phyloP scores from a whole-genome alignment of 768 basidiomycete species.

The Lactarius sp. region DNA sequence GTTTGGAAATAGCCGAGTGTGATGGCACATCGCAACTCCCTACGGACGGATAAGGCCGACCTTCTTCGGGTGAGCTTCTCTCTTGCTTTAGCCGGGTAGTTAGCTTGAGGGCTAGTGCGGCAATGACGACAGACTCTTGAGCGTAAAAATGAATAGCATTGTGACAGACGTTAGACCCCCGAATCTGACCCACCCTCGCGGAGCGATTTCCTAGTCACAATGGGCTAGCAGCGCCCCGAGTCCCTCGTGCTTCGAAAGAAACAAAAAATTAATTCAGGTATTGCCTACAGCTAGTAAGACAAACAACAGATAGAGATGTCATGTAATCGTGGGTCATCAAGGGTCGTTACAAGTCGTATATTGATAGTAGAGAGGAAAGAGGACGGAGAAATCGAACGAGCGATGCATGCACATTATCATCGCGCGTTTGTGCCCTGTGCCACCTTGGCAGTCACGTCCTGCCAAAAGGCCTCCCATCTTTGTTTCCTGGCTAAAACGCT shows the following conservation, averaged over 20 bases:
- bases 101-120: neutral
- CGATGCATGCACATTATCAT: conserved; percentile 1
- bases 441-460: conserved; percentile 17
- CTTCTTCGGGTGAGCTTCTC: neutral
- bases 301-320: conserved; percentile 14
- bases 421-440: conserved; percentile 6
- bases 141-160: neutral
- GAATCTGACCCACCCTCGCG: neutral
- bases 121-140: neutral
- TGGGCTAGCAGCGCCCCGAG: no score
- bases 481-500: conserved; percentile 3
- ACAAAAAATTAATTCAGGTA: conserved; percentile 1
- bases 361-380: neutral
- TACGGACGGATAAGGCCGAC: neutral
- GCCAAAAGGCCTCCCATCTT: conserved; percentile 23
- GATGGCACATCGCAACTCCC: no score
- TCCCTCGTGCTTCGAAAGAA: neutral
- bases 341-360: conserved; percentile 17
- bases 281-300: conserved; percentile 16
- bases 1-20: neutral
- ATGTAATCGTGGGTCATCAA: conserved; percentile 14
- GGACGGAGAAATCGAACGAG: neutral
- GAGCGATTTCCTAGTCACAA: neutral
- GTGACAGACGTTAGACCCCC: neutral
- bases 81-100: no score